Conservation (phyloP, 1,139 yeast genomes). For the Blastobotrys aristatus region DNA sequence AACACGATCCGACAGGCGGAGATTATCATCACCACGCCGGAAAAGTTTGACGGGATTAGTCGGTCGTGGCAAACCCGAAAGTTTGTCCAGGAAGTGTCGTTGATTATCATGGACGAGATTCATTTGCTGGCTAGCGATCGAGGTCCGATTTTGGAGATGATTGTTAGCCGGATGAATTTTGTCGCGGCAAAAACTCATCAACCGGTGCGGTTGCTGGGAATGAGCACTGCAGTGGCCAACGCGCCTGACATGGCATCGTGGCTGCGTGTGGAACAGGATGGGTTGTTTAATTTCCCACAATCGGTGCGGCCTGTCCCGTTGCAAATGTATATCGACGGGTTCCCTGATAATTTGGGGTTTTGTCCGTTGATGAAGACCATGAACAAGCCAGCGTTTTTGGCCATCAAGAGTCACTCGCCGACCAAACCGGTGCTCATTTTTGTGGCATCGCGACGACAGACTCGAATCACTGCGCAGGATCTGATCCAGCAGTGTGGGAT, state of each 20-base stretch:
- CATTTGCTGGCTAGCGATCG: constrained; percentile 96
- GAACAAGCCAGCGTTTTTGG: constrained; percentile 97
- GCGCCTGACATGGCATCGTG: constrained; percentile 98
- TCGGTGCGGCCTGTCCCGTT: constrained; percentile 97
- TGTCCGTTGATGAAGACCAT: constrained; percentile 95
- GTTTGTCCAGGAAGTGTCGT: constrained; percentile 84
- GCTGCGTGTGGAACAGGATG: constrained; percentile 79
- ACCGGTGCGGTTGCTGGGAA: constrained; percentile 79
- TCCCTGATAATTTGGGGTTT: constrained; percentile 89
- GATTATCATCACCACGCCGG: constrained; percentile 93
- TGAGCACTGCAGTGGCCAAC: constrained; percentile 97
- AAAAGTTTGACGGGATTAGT: constrained; percentile 96
- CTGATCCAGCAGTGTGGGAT: constrained; percentile 89
- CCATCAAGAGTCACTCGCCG: constrained; percentile 94
- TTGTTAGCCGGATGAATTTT: constrained; percentile 96
- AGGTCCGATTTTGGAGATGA: constrained; percentile 97
- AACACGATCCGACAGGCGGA: constrained; percentile 83
- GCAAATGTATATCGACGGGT: constrained; percentile 97
- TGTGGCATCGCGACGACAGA: constrained; percentile 96
- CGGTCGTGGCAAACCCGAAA: constrained; percentile 97
- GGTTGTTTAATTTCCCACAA: constrained; percentile 87
- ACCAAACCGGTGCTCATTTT: constrained; percentile 87
- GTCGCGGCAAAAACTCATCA: constrained; percentile 70
- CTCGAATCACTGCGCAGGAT: constrained; percentile 90
- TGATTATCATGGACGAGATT: constrained; percentile 96